Conservation (phyloP, 106 monocot genomes). For the Posidonia australis region DNA sequence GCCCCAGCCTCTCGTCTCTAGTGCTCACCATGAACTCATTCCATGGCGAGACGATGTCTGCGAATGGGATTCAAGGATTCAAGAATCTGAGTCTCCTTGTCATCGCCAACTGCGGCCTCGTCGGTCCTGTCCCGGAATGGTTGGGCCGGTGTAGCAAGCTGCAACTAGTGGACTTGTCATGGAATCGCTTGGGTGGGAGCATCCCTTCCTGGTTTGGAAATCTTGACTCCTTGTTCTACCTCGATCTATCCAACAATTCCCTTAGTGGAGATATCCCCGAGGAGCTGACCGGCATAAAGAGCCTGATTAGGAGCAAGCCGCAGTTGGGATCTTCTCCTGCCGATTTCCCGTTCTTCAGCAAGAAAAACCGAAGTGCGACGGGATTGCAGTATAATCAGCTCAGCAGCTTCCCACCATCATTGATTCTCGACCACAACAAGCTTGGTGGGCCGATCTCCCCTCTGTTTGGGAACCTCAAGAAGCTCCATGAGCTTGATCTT, state of each 20-base stretch:
- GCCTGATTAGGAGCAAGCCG: not conserved
- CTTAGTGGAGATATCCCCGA: conserved; percentile 1
- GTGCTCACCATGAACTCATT: conserved; percentile 49
- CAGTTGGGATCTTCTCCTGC: not conserved
- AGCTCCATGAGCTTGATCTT: conserved; percentile 46
- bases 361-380: conserved; percentile 12
- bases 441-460: conserved; percentile 45
- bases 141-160: conserved; percentile 5
- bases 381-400: conserved; percentile 54
- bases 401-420: conserved; percentile 58
- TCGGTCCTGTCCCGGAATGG: conserved; percentile 8
- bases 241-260: conserved; percentile 14
- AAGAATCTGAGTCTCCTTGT: conserved; percentile 29
- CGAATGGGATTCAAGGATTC: conserved; percentile 31
- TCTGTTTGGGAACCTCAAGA: conserved; percentile 36
- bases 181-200: conserved; percentile 4
- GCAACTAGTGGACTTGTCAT: conserved; percentile 10
- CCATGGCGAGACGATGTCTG: conserved; percentile 26
- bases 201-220: conserved; percentile 12
- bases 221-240: conserved; percentile 7
- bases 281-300: not conserved
- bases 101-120: conserved; percentile 35
- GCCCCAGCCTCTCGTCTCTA: conserved; percentile 33
- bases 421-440: conserved; percentile 39
- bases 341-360: conserved; percentile 7